phyloP scores from a whole-genome alignment of 805 yeast genomes.

The Hyphopichia homilentoma region DNA sequence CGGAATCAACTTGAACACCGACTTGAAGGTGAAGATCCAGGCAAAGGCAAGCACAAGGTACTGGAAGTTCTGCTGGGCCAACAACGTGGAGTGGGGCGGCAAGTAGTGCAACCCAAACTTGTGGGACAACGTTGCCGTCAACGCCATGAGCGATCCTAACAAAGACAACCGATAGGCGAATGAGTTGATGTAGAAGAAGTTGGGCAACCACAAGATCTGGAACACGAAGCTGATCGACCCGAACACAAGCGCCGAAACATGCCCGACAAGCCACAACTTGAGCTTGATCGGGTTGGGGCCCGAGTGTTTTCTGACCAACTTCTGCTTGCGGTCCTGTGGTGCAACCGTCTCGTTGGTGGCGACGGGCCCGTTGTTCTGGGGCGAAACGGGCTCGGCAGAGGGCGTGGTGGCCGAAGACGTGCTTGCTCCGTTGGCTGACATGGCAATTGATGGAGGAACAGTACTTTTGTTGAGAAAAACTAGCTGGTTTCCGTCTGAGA shows the following conservation, averaged over 20 bases:
- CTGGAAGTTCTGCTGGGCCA: conserved; percentile 78
- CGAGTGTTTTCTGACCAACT: conserved; percentile 25
- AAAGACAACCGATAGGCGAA: conserved; percentile 53
- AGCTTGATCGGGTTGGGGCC: conserved; percentile 40
- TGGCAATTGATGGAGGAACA: conserved; percentile 15
- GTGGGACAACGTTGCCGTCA: conserved; percentile 50
- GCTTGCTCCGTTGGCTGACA: conserved; percentile 24
- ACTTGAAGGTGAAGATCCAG: conserved; percentile 64
- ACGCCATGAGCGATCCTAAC: conserved; percentile 52
- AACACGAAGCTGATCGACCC: conserved; percentile 39
- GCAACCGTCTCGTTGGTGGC: conserved; percentile 13
- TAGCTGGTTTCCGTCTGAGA: too few relatives aligned
- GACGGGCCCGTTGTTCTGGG: too few relatives aligned
- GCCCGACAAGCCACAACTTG: conserved; percentile 57
- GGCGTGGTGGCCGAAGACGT: too few relatives aligned
- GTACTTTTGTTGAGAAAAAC: too few relatives aligned
- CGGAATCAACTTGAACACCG: conserved; percentile 64
- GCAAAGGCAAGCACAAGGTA: conserved; percentile 49
- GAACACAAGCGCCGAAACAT: conserved; percentile 39
- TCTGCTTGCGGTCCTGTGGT: conserved; percentile 15
- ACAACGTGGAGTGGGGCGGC: conserved; percentile 61
- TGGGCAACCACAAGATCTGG: conserved; percentile 37
- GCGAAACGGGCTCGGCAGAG: too few relatives aligned
- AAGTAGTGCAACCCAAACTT: conserved; percentile 53
- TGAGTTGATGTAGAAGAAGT: conserved; percentile 42